Evolutionary conservation across 768 basidiomycete species (phyloP).

Genomic region (Cytidiella melzeri): DNA sequence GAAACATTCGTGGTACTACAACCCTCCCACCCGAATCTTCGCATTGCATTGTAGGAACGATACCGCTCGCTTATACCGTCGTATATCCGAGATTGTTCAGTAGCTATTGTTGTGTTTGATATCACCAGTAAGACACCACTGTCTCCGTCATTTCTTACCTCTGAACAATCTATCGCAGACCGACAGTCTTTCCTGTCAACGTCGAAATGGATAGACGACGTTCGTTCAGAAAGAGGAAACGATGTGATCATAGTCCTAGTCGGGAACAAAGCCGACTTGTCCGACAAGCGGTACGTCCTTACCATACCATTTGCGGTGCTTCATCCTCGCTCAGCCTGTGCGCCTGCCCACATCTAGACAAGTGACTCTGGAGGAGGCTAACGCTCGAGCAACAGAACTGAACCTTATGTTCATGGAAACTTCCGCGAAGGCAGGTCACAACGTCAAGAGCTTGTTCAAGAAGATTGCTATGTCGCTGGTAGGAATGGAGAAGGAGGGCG

Average conservation of each 20-base stretch:
- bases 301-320: neutral
- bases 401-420: slow-evolving; percentile 99
- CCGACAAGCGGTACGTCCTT: slow-evolving; percentile 84
- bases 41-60: slow-evolving; percentile 62
- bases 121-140: slow-evolving; percentile 76
- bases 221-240: slow-evolving; percentile 92
- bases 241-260: slow-evolving; percentile 98
- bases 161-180: slow-evolving; percentile 43
- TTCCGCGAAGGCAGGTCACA: slow-evolving; percentile 97
- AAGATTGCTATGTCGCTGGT: slow-evolving; percentile 98
- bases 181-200: slow-evolving; percentile 98
- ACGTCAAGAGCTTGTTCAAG: slow-evolving; percentile 98
- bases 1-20: neutral
- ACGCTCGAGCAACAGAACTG: slow-evolving; percentile 81
- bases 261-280: slow-evolving; percentile 98
- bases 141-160: neutral
- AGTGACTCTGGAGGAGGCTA: slow-evolving; percentile 98
- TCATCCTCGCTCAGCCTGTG: too few relatives aligned
- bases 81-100: slow-evolving; percentile 97
- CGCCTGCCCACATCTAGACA: too few relatives aligned
- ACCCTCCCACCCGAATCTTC: slow-evolving; percentile 3
- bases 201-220: slow-evolving; percentile 99
- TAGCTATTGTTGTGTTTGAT: slow-evolving; percentile 98
- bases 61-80: slow-evolving; percentile 97
- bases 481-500: slow-evolving; percentile 84